Percentiles rank a stretch among this genome's conserved stretches.
These are phyloP conservation scores for Fusarium austroafricanum DNA, from an alignment of 2,329 filamentous ascomycete species.

Conservation along the genomic window DNA sequence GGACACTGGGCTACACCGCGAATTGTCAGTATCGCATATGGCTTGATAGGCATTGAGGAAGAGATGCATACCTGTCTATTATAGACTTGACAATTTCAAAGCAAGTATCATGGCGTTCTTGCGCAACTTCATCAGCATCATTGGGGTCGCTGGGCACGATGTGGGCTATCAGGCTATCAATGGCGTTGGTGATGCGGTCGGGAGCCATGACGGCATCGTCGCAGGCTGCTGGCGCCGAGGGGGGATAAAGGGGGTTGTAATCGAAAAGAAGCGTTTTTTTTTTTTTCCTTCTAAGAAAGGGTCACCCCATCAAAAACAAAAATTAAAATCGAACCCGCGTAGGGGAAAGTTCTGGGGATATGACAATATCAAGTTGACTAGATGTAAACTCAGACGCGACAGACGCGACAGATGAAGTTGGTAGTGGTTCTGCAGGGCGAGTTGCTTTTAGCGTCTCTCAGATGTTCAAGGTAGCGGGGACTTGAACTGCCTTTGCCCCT, in stretches of 20 bases:
- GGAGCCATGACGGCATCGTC: constrained; percentile 67
- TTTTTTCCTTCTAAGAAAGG: too few relatives aligned
- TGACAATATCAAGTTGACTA: constrained; percentile 27
- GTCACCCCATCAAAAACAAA: background rate
- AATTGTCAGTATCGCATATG: constrained; percentile 5
- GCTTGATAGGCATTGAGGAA: background rate
- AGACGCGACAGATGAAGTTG: constrained; percentile 47
- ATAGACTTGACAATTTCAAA: constrained; percentile 64
- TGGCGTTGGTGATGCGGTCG: constrained; percentile 80
- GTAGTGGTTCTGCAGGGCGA: constrained; percentile 31
- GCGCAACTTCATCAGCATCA: constrained; percentile 74
- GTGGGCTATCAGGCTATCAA: constrained; percentile 81
- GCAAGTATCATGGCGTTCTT: constrained; percentile 75
- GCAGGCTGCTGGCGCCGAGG: constrained; percentile 36
- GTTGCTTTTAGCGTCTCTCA: constrained; percentile 25
- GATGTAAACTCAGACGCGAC: constrained; percentile 35
- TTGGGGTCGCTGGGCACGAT: constrained; percentile 74
- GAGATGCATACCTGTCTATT: constrained; percentile 59
- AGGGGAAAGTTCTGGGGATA: background rate
- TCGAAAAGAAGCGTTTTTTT: background rate
- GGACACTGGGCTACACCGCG: constrained; percentile 57
- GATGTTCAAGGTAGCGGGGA: constrained; percentile 38
- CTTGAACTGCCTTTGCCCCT: background rate
- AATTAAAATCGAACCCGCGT: constrained; percentile 2
- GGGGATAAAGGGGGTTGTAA: background rate